A percentile compares a stretch with the other conserved stretches of the same genome.
Evolutionary conservation across 768 basidiomycete species (phyloP).

Genomic region (Podaxis carcinomalis): DNA sequence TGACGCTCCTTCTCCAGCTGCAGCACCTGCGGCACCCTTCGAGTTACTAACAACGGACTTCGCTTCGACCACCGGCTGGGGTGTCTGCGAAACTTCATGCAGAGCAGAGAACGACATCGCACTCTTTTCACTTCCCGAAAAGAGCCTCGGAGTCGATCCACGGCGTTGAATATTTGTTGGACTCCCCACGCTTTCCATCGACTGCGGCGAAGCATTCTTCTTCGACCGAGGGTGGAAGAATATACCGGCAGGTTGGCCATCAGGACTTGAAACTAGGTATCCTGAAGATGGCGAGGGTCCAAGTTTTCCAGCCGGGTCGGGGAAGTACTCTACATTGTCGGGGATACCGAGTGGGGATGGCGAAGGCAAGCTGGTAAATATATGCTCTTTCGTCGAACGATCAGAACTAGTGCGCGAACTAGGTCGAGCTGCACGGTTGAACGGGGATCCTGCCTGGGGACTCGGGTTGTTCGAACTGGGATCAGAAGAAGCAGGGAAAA

Average conservation of each 20-base stretch:
- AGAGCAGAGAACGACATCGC: constrained; percentile 28
- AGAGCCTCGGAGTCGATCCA: constrained; percentile 21
- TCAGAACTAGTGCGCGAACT: constrained; percentile 59
- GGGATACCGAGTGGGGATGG: constrained; percentile 70
- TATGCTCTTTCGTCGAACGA: constrained; percentile 43
- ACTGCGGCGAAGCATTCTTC: constrained; percentile 30
- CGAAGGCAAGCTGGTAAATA: constrained; percentile 38
- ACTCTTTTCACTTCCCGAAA: constrained; percentile 19
- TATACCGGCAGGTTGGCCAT: constrained; percentile 92
- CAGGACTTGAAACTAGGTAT: constrained; percentile 86
- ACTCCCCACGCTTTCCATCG: constrained; percentile 46
- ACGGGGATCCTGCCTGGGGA: constrained; percentile 2
- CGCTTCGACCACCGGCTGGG: not conserved
- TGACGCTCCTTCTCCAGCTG: not conserved
- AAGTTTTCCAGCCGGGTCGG: constrained; percentile 60
- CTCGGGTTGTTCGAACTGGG: not conserved
- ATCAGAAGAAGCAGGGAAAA: constrained; percentile 33
- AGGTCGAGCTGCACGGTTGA: constrained; percentile 39
- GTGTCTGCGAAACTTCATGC: constrained; percentile 21
- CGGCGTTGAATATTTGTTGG: constrained; percentile 26
- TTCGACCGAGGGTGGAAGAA: constrained; percentile 78
- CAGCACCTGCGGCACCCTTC: constrained; percentile 1
- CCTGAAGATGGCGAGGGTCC: constrained; percentile 81
- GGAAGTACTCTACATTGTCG: constrained; percentile 78
- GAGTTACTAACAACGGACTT: constrained; percentile 2